Conservation (phyloP, 2,329 filamentous ascomycete species). For the Alternaria dauci region DNA sequence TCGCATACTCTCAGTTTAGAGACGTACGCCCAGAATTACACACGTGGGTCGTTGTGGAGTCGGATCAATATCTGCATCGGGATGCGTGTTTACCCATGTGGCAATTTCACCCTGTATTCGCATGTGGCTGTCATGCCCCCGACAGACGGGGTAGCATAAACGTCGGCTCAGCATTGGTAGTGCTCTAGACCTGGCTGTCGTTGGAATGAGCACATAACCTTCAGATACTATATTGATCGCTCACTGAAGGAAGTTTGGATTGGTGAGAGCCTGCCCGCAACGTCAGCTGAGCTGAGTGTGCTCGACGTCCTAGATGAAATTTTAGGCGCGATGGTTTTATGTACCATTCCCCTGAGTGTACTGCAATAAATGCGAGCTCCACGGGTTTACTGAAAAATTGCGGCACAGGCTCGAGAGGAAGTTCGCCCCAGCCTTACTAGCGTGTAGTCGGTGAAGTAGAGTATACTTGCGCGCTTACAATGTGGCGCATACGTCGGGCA, state of each 20-base stretch:
- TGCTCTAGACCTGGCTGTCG: conserved; percentile 10
- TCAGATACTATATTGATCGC: background rate
- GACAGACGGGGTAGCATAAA: conserved; percentile 1
- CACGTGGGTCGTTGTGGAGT: conserved; percentile 11
- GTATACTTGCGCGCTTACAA: conserved; percentile 9
- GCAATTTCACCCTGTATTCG: conserved; percentile 1
- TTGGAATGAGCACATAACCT: conserved; percentile 6
- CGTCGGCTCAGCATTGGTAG: conserved; percentile 6
- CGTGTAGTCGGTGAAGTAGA: conserved; percentile 17
- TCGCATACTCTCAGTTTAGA: conserved; percentile 13
- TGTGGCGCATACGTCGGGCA: conserved; percentile 12
- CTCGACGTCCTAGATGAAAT: background rate
- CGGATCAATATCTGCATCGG: conserved; percentile 14
- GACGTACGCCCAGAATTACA: conserved; percentile 12
- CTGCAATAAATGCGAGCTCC: background rate
- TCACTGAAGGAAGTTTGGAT: background rate
- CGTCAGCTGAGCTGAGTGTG: conserved; percentile 9
- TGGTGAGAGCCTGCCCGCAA: background rate
- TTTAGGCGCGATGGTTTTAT: background rate
- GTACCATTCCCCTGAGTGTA: background rate
- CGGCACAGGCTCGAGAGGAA: conserved; percentile 4
- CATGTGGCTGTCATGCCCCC: conserved; percentile 8
- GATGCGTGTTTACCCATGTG: background rate
- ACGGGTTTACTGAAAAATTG: background rate
- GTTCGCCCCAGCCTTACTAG: conserved; percentile 1